A percentile compares a stretch with the other conserved stretches of the same genome.
Conservation (phyloP, 805 yeast genomes). For the Hagleromyces aurorensis region DNA sequence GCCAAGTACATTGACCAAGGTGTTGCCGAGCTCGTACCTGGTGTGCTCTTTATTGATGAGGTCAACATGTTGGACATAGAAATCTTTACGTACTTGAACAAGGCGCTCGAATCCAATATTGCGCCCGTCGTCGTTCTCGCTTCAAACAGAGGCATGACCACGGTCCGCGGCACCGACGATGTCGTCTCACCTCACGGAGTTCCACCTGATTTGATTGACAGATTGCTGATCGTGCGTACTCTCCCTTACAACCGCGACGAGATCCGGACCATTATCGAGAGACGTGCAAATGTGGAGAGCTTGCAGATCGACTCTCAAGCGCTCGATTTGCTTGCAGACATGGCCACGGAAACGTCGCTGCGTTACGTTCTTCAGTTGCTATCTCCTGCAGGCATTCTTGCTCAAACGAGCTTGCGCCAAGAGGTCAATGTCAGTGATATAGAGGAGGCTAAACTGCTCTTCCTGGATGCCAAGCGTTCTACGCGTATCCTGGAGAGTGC, state of each 20-base stretch:
- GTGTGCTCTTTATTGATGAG: conserved; percentile 95
- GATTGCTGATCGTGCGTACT: conserved; percentile 87
- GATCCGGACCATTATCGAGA: conserved; percentile 70
- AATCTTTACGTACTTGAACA: conserved; percentile 88
- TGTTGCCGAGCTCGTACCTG: conserved; percentile 95
- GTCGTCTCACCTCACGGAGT: conserved; percentile 89
- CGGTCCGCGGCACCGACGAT: conserved; percentile 85
- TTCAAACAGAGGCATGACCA: conserved; percentile 88
- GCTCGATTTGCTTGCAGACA: conserved; percentile 59
- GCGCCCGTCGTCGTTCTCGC: conserved; percentile 96
- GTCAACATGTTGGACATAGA: conserved; percentile 98
- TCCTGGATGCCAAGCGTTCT: conserved; percentile 80
- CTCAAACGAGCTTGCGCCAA: conserved; percentile 62
- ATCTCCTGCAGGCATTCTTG: conserved; percentile 82
- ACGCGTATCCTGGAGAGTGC: conserved; percentile 49
- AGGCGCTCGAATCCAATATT: conserved; percentile 85
- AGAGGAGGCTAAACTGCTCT: conserved; percentile 74
- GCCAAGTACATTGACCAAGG: conserved; percentile 96
- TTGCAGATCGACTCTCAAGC: conserved; percentile 62
- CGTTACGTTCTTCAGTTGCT: conserved; percentile 88
- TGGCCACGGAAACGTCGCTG: conserved; percentile 72
- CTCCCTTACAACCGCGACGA: conserved; percentile 81
- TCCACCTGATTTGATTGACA: conserved; percentile 89
- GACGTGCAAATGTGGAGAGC: conserved; percentile 73
- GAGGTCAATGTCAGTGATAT: conserved; percentile 65